Evolutionary conservation across 345 rosid species (phyloP), one percentile per base, ranked within the genome.

Genomic region (Eucalyptus tenuipes): DNA sequence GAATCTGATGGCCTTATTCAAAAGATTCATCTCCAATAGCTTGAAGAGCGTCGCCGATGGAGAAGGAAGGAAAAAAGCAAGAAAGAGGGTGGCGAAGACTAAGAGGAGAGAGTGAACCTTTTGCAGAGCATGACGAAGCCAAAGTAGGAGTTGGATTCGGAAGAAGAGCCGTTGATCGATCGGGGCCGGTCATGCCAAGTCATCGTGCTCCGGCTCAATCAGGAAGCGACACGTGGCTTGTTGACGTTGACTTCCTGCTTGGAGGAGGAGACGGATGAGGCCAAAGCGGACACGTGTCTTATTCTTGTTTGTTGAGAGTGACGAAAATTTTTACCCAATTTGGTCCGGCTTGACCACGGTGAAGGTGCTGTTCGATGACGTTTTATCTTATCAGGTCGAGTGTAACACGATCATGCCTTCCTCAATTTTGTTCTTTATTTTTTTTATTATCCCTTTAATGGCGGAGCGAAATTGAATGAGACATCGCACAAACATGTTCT

Each of bases 1-100:
- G 61, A 91, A 90, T 75, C 95, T 87, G 16, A 95, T 87, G 14
- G 91, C 94, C 90, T 95, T 96, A 85, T 96, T 97, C 98, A 96
- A 50, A 33, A 71, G 48, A 10, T 31, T 13, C 87, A 31, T 12
- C 48, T 45, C 55, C 1, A 31, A 84, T 84, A 8, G 25, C 17
- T 48, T 42, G 49, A 15, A n/a, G 29, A 27, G 42, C n/a, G 45
- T 25, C 47, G 48, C 4, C 44, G 85, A 31, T 37, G 24, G 47
- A 44, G 85, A 80, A 44, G 47, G 85, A 80, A 22, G 85, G 27
- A 80, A 3, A 22, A 37, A 80, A 4, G 48, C 17, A 33, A 45
- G n/a, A 52, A 52, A 52, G 57, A 52, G 7, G 57, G 57, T 20
- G 25, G 57, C 57, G 2, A 44, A 61, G 68, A 29, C 31, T 13